These are phyloP conservation scores for Tulasnella sp. DNA, from an alignment of 768 basidiomycete genomes.

Conservation along the genomic window DNA sequence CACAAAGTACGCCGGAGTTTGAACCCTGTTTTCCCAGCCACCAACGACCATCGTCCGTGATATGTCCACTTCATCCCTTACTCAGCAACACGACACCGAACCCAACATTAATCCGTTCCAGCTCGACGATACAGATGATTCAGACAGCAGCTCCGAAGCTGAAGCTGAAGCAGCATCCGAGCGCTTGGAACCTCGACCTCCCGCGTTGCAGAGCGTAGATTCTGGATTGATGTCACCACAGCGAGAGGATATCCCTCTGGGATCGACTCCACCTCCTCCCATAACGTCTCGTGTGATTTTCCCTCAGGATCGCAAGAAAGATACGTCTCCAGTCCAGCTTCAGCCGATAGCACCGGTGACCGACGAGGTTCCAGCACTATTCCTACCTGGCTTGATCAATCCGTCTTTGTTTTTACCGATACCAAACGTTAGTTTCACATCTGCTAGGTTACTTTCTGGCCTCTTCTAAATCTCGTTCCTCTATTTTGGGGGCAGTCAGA, in stretches of 20 bases:
- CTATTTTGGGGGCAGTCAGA: constrained; percentile 46
- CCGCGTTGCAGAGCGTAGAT: not conserved
- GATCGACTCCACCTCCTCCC: not conserved
- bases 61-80: not conserved
- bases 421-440: constrained; percentile 54
- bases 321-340: not conserved
- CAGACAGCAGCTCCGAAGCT: not conserved
- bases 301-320: not conserved
- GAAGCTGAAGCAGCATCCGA: not conserved
- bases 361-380: constrained; percentile 28
- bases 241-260: constrained; percentile 4
- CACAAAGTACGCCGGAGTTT: no score
- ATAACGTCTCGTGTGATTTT: not conserved
- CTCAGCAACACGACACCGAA: not conserved
- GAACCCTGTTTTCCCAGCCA: not conserved
- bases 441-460: constrained; percentile 25
- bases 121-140: constrained; percentile 10
- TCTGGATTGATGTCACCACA: not conserved
- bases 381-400: constrained; percentile 54
- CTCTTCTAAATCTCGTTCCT: constrained; percentile 19
- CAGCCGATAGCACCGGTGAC: not conserved
- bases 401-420: constrained; percentile 83
- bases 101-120: constrained; percentile 7
- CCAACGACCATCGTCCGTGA: not conserved
- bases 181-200: not conserved